Percentiles rank a stretch among this genome's conserved stretches.
These are phyloP conservation scores for Eutrema salsugineum DNA, from an alignment of 441 rosid species.

Conservation along the genomic window DNA sequence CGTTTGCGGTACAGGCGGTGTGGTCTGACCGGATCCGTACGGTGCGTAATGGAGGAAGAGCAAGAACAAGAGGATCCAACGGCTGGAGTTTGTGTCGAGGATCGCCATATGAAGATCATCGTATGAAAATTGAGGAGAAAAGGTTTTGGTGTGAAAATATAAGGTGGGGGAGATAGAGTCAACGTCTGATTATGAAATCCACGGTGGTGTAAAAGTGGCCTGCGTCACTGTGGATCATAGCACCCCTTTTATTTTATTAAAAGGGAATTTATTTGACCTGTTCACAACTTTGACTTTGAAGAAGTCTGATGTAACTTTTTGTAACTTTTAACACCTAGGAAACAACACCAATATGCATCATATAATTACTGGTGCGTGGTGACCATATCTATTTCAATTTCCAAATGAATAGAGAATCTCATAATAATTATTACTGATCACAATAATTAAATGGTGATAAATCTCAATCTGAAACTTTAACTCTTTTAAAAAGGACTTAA, in stretches of 20 bases:
- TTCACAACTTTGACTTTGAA: constrained; percentile 30
- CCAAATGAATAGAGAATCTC: not conserved
- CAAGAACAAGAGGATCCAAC: constrained; percentile 20
- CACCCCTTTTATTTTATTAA: constrained; percentile 3
- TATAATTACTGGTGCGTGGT: not conserved
- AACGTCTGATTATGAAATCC: constrained; percentile 27
- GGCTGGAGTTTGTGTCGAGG: constrained; percentile 9
- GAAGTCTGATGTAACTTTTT: constrained; percentile 14
- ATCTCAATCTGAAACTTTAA: not conserved
- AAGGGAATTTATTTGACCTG: constrained; percentile 1
- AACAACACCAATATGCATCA: not conserved
- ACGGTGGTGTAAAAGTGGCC: not conserved
- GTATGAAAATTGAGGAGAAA: constrained; percentile 8
- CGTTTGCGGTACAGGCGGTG: not conserved
- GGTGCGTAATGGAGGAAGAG: constrained; percentile 19
- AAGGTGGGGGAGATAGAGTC: constrained; percentile 18
- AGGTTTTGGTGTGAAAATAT: constrained; percentile 17
- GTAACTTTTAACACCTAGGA: not conserved
- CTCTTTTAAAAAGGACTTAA: not conserved
- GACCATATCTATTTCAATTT: not conserved
- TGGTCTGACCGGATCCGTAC: constrained; percentile 18
- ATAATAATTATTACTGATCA: not conserved
- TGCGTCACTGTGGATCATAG: constrained; percentile 21
- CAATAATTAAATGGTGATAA: not conserved
- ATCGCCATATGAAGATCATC: constrained; percentile 28